A percentile compares a stretch with the other conserved stretches of the same genome.
Conservation (phyloP, 192 early-diverging fungal genomes). For the Entophlyctis luteolus region DNA sequence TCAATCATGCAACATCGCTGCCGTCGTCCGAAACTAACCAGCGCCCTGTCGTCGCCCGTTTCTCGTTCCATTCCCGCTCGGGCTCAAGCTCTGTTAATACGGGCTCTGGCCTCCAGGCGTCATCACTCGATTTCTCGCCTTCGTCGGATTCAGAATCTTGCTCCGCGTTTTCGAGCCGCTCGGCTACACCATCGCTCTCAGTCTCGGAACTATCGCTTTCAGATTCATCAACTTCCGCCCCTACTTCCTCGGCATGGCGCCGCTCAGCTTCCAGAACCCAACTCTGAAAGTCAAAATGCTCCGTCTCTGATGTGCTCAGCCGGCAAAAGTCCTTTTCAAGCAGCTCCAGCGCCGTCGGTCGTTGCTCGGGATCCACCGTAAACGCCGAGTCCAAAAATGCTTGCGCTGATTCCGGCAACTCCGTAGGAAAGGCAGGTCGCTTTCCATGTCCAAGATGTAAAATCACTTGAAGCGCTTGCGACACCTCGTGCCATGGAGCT, state of each 20-base stretch:
- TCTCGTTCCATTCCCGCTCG: no score
- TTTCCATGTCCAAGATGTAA: conserved; percentile 76
- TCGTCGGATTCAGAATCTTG: background rate
- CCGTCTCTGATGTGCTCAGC: conserved; percentile 14
- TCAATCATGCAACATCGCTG: no score
- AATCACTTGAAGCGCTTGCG: conserved; percentile 55
- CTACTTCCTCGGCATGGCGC: background rate
- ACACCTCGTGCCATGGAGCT: conserved; percentile 71
- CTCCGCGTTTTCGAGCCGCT: no score
- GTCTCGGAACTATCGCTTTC: background rate
- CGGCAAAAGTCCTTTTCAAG: conserved; percentile 64
- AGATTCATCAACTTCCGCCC: background rate
- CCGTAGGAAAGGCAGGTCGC: conserved; percentile 74
- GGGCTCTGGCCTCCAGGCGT: background rate
- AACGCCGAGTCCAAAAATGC: conserved; percentile 76
- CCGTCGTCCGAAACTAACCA: no score
- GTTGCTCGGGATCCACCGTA: conserved; percentile 66
- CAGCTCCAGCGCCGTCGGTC: conserved; percentile 72
- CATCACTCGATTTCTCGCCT: background rate
- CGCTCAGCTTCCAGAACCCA: conserved; percentile 33
- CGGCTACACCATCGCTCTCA: conserved; percentile 6
- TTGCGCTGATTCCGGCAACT: conserved; percentile 44
- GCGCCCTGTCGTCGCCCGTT: no score
- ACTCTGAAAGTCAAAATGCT: conserved; percentile 35
- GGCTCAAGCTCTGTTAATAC: background rate